These are phyloP conservation scores for Neurospora sp. DNA, from an alignment of 495 filamentous ascomycete genomes.

Conservation along the genomic window DNA sequence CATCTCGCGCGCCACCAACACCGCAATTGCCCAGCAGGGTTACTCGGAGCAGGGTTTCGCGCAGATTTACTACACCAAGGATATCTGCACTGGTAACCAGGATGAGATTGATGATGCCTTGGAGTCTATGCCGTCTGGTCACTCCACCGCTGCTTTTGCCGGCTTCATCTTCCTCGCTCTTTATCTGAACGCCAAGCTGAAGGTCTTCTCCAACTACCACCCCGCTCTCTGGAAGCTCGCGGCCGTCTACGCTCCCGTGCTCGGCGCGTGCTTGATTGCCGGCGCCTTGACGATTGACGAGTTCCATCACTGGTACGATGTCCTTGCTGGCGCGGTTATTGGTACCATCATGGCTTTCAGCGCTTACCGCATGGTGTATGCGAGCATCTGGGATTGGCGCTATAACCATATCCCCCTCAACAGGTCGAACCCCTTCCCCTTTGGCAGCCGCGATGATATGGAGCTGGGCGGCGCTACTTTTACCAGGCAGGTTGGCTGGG, in stretches of 20 bases:
- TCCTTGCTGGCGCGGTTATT: slow-evolving; percentile 45
- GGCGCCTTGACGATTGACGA: slow-evolving; percentile 52
- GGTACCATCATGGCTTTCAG: slow-evolving; percentile 47
- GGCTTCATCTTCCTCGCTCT: slow-evolving; percentile 48
- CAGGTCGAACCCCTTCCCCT: slow-evolving; percentile 21
- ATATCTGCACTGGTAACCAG: slow-evolving; percentile 33
- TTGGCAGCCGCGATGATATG: slow-evolving; percentile 13
- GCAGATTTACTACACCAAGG: slow-evolving; percentile 37
- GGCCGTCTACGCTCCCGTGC: slow-evolving; percentile 45
- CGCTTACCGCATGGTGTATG: slow-evolving; percentile 49
- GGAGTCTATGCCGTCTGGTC: slow-evolving; percentile 51
- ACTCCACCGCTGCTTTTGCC: slow-evolving; percentile 48
- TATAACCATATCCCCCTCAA: slow-evolving; percentile 44
- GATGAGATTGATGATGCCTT: slow-evolving; percentile 40
- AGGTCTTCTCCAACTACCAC: slow-evolving; percentile 49
- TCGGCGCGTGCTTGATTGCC: slow-evolving; percentile 47
- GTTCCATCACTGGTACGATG: slow-evolving; percentile 53
- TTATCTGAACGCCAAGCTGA: slow-evolving; percentile 57
- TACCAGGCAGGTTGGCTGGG: slow-evolving; percentile 40
- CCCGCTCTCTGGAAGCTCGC: slow-evolving; percentile 55
- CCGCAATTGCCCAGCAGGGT: slow-evolving; percentile 11
- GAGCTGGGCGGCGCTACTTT: slow-evolving; percentile 32
- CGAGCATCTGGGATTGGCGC: slow-evolving; percentile 46
- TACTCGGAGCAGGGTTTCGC: slow-evolving; percentile 27
- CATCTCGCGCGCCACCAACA: slow-evolving; percentile 23